Evolutionary conservation across 345 rosid genomes (phyloP), one percentile per base, ranked within the genome.

Genomic region (Microcos paniculata): DNA sequence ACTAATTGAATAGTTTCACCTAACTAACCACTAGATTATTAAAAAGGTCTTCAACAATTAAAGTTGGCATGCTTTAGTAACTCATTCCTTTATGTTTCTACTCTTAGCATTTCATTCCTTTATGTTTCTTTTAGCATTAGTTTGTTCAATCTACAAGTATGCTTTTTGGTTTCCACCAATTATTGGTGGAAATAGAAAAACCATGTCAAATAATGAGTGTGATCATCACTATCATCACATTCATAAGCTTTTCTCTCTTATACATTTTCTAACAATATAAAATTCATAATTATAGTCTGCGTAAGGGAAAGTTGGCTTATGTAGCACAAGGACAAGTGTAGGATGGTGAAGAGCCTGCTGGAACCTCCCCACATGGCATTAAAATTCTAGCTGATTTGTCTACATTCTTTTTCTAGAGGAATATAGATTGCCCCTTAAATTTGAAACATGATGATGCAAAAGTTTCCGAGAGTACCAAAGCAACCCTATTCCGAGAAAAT

Each of bases 131-230:
- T 10, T 56, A 57, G 19, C n/a, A 58, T 35, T 35, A 26, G 15
- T 28, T 13, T 26, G 26, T 58, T 7, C 19, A 28, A 58, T 28
- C 26, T 62, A 58, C 26, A 71, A 48, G 16, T 31, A 53, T 68
- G 49, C 11, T 66, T 76, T 62, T 28, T 31, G 40, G n/a, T 14
- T 24, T 63, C 30, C 72, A 80, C 72, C 81, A 83, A 77, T 83
- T 43, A 80, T 83, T 83, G 81, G 83, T 52, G 81, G 61, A 61
- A 28, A 59, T 59, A 14, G 11, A 28, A 59, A 30, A 68, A 55
- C 57, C 45, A 76, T 64, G 71, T 42, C 65, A 26, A 11, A 35
- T 35, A 59, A 59, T 59, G 64, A 28, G n/a, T 59, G 64, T 30
- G 11, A 28, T 58, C 10, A 57, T 58, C 63, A 14, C 26, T 26